Percentiles rank a stretch among this genome's conserved stretches.
phyloP scores from a whole-genome alignment of 1,284 basidiomycete species.

The Pterulicium gracile region DNA sequence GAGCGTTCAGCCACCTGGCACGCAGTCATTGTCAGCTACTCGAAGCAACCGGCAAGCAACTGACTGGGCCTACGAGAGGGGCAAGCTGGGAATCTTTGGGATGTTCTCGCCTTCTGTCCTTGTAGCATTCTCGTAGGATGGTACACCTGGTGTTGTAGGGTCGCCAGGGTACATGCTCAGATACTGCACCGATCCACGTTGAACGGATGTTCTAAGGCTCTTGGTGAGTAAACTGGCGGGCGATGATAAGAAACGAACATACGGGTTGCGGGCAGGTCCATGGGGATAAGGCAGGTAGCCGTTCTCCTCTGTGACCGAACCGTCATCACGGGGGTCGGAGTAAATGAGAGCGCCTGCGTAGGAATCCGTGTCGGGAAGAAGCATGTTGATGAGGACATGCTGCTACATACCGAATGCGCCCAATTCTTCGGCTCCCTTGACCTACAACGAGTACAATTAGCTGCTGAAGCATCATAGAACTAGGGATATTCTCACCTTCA shows the following conservation, averaged over 20 bases:
- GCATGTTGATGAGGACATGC: not conserved
- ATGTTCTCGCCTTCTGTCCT: constrained; percentile 60
- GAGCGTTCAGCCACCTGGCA: constrained; percentile 48
- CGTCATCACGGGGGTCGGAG: constrained; percentile 85
- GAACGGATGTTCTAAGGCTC: constrained; percentile 41
- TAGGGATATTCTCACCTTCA: constrained; percentile 42
- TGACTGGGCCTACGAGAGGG: constrained; percentile 38
- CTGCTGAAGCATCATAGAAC: not conserved
- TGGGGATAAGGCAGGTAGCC: constrained; percentile 72
- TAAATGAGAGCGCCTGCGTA: constrained; percentile 60
- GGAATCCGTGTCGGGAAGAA: not conserved
- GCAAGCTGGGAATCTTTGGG: constrained; percentile 76
- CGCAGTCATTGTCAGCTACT: no score
- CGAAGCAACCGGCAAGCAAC: no score
- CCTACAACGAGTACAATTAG: constrained; percentile 24
- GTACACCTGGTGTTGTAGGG: constrained; percentile 79
- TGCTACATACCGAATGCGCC: constrained; percentile 61
- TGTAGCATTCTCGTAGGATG: constrained; percentile 78
- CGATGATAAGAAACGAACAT: not conserved
- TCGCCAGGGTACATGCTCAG: constrained; percentile 77
- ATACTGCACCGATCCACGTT: constrained; percentile 85
- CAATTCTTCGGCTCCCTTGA: constrained; percentile 74
- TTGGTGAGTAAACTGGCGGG: not conserved
- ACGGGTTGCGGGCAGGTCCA: constrained; percentile 80
- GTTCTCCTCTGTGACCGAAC: constrained; percentile 69